phyloP scores from a whole-genome alignment of 2,329 filamentous ascomycete genomes.

The Fusarium stilboides region DNA sequence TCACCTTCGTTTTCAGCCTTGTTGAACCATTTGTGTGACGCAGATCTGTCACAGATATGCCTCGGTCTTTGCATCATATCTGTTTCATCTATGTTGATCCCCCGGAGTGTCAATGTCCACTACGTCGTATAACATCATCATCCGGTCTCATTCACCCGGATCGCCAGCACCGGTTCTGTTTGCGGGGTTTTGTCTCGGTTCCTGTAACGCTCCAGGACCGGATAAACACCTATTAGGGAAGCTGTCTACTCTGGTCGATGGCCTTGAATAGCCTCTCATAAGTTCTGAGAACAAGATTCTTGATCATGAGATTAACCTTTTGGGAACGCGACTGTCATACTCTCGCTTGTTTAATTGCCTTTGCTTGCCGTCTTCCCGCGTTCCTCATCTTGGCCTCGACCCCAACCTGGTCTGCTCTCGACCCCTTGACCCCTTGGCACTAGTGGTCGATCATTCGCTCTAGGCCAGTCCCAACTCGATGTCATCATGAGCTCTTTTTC shows the following conservation, averaged over 20 bases:
- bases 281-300: too few relatives aligned
- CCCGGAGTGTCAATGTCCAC: slow-evolving; percentile 21
- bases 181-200: slow-evolving; percentile 36
- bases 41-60: slow-evolving; percentile 38
- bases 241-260: too few relatives aligned
- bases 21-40: slow-evolving; percentile 19
- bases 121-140: slow-evolving; percentile 5
- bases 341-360: slow-evolving; percentile 26
- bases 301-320: not conserved
- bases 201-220: slow-evolving; percentile 18
- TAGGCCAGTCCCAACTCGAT: slow-evolving; percentile 29
- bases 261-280: not conserved
- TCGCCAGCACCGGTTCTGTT: slow-evolving; percentile 29
- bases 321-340: slow-evolving; percentile 4
- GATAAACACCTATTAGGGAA: not conserved
- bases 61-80: slow-evolving; percentile 37
- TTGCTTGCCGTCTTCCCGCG: slow-evolving; percentile 16
- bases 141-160: slow-evolving; percentile 25
- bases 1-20: slow-evolving; percentile 15
- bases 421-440: slow-evolving; percentile 36
- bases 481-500: slow-evolving; percentile 15
- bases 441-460: slow-evolving; percentile 46
- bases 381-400: slow-evolving; percentile 42
- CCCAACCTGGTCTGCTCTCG: slow-evolving; percentile 36
- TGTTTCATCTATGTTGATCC: slow-evolving; percentile 42